Base-by-base conservation (phyloP, 2,329 filamentous ascomycete species). In the Fusarium denticulatum region DNA sequence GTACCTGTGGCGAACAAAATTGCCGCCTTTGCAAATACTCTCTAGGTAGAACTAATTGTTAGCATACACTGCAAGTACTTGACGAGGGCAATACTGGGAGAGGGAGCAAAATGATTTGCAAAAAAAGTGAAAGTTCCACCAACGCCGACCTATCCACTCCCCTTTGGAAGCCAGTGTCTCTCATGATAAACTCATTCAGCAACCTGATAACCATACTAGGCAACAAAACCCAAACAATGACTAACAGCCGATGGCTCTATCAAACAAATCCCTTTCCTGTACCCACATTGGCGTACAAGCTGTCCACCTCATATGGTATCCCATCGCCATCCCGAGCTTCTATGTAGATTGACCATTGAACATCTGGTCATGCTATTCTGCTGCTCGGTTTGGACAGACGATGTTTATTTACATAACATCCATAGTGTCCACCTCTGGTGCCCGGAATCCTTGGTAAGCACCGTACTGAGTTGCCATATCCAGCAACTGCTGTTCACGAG, bases 391-490 rank as follows among this genome's bases (percentile, higher is more conserved):
- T 60, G 43, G 32, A 50, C 9, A 49, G 52, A 40, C 52, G 32
- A 52, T 39, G 16, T 6, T 43, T 70, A 67, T 67, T 80, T 83
- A 85, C 81, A 85, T 81, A 36, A 83, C 79, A 72, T 86, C 84
- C 84, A 87, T 86, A 39, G 85, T 83, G 65, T 88, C 88, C 68
- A 84, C 83, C 65, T 87, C 86, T 45, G 83, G 83, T 22, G 74
- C 77, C 18, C 81, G 79, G 43, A 79, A 80, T 69, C 89, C 87
- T 76, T 89, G 87, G 74, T 87, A 89, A 28, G 88, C 86, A 1
- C 91, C 91, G 74, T 93, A 93, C 79, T 91, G 90, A 72, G 92
- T 87, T 77, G 92, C 91, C 90, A 93, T 92, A 34, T 88, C 79
- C 81, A 86, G 81, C 79, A 88, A 79, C 80, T 85, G 82, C 79